phyloP scores from a whole-genome alignment of 768 basidiomycete species.

The Rubroboletus pulcherrimus region DNA sequence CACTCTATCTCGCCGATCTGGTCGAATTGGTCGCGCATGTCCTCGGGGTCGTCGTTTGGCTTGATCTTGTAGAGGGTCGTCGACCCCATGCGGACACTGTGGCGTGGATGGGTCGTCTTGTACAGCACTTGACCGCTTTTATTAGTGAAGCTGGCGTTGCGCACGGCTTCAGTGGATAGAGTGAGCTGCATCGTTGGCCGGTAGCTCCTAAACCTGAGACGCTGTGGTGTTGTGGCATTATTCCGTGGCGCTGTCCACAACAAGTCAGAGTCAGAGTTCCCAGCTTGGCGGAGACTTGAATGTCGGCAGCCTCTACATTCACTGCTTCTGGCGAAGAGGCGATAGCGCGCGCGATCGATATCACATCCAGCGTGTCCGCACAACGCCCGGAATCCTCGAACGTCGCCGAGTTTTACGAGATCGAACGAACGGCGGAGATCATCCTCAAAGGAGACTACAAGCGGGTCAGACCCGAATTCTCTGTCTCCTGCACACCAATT shows the following conservation, averaged over 20 bases:
- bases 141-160: conserved; percentile 24
- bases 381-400: conserved; percentile 30
- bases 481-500: background rate
- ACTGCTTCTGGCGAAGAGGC: conserved; percentile 60
- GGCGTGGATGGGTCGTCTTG: conserved; percentile 24
- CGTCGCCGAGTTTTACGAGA: conserved; percentile 71
- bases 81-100: conserved; percentile 5
- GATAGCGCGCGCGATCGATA: conserved; percentile 52
- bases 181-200: conserved; percentile 17
- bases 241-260: background rate
- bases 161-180: conserved; percentile 21
- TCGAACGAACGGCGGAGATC: conserved; percentile 58
- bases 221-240: background rate
- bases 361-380: conserved; percentile 39
- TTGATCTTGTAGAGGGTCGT: conserved; percentile 27
- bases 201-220: background rate
- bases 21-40: conserved; percentile 30
- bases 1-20: conserved; percentile 35
- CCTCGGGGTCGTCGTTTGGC: conserved; percentile 17
- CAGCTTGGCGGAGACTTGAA: background rate
- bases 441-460: conserved; percentile 64
- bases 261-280: background rate
- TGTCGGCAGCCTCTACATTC: conserved; percentile 36
- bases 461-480: conserved; percentile 46
- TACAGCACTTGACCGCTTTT: conserved; percentile 28